phyloP scores from a whole-genome alignment of 345 rosid genomes.

The Punica granatum region DNA sequence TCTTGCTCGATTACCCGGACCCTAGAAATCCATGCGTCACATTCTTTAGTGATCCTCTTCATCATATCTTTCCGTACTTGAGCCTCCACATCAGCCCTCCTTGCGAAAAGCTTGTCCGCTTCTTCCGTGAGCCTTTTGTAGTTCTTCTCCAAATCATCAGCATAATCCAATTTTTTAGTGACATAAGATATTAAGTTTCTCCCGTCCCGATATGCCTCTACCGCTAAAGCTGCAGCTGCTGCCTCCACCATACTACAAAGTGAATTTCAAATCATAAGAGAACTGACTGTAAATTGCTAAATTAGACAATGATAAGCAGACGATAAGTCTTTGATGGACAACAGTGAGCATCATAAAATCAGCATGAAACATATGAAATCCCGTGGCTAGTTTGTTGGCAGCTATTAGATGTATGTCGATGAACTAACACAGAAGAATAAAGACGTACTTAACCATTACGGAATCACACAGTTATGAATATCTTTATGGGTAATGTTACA shows the following conservation, averaged over 20 bases:
- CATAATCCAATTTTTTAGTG: not conserved
- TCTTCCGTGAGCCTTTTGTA: constrained; percentile 5
- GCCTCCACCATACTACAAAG: constrained; percentile 22
- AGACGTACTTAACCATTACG: not conserved
- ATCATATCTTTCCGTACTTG: constrained; percentile 12
- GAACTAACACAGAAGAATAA: not conserved
- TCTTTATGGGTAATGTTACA: not conserved
- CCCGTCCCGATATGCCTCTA: constrained; percentile 16
- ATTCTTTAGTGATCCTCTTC: constrained; percentile 8
- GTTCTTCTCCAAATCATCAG: constrained; percentile 10
- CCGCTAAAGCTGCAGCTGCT: constrained; percentile 13
- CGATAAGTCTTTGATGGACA: not conserved
- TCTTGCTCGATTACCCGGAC: constrained; percentile 1
- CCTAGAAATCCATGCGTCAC: constrained; percentile 9
- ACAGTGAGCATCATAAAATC: not conserved
- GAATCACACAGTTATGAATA: not conserved
- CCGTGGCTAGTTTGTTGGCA: not conserved
- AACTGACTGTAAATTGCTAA: not conserved
- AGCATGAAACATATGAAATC: not conserved
- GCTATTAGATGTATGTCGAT: not conserved
- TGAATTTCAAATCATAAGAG: too few species aligned
- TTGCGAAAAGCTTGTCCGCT: constrained; percentile 16
- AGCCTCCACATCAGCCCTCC: constrained; percentile 14
- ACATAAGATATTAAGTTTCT: constrained; percentile 8
- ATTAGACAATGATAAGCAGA: not conserved